phyloP scores from a whole-genome alignment of 345 rosid species.

The Eucalyptus virginea region DNA sequence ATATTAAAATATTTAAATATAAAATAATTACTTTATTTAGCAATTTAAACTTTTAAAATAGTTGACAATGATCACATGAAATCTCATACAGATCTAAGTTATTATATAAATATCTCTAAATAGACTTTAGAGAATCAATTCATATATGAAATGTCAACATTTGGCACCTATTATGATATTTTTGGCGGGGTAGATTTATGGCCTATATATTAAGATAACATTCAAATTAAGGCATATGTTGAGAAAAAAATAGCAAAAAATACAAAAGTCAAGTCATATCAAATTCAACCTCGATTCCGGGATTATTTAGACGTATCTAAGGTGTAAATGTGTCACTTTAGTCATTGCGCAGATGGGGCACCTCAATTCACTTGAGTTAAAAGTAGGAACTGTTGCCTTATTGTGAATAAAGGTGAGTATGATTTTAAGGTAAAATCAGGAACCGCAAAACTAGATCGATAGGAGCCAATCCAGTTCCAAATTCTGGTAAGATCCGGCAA shows the following conservation, averaged over 20 bases:
- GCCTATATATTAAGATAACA: neutral
- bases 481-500: no score
- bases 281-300: rapidly evolving
- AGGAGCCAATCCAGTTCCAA: rapidly evolving
- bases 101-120: neutral
- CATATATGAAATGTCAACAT: neutral
- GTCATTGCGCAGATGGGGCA: neutral
- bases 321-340: neutral
- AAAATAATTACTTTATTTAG: neutral
- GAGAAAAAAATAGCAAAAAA: neutral
- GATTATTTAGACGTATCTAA: rapidly evolving
- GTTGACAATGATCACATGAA: neutral
- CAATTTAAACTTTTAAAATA: neutral
- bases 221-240: neutral
- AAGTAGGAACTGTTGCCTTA: neutral
- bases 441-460: rapidly evolving
- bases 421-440: neutral
- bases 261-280: neutral
- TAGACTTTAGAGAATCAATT: neutral
- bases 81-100: neutral
- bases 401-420: neutral
- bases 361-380: neutral
- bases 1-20: neutral
- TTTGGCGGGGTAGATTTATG: neutral
- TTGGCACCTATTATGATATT: neutral